Percentiles rank a stretch among this genome's conserved stretches.
phyloP scores from a whole-genome alignment of 345 rosid species.

The Gossypium herbaceum region DNA sequence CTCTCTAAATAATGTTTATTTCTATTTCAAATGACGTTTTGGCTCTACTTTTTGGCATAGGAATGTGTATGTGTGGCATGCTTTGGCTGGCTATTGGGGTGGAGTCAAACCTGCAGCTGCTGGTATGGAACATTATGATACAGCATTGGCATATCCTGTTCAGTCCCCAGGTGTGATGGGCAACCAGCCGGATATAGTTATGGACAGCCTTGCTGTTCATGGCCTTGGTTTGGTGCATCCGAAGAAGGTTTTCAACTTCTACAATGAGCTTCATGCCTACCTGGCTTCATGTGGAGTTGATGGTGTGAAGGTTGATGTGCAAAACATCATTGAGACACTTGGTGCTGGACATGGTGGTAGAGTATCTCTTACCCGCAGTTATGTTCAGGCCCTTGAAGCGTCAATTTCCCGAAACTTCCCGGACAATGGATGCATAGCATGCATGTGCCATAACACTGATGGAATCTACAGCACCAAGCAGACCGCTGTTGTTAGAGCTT shows the following conservation, averaged over 20 bases:
- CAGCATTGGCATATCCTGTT: conserved; percentile 81
- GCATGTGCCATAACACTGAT: conserved; percentile 98
- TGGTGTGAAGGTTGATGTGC: conserved; percentile 97
- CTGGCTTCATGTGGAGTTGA: conserved; percentile 92
- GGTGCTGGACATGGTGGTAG: conserved; percentile 97
- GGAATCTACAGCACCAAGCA: conserved; percentile 91
- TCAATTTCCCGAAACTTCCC: conserved; percentile 73
- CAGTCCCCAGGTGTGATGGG: conserved; percentile 84
- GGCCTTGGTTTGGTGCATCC: conserved; percentile 96
- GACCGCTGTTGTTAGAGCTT: conserved; percentile 89
- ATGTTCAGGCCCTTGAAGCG: conserved; percentile 84
- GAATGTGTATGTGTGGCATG: conserved; percentile 92
- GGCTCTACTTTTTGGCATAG: conserved; percentile 25
- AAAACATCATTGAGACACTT: conserved; percentile 89
- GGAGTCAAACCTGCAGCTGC: conserved; percentile 91
- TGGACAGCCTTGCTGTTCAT: conserved; percentile 84
- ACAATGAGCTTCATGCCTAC: conserved; percentile 93
- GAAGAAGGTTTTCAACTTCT: conserved; percentile 85
- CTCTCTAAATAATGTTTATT: background rate
- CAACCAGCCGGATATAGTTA: conserved; percentile 90
- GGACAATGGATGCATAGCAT: conserved; percentile 91
- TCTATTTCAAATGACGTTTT: background rate
- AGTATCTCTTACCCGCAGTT: conserved; percentile 88
- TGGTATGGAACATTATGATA: conserved; percentile 95
- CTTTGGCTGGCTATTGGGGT: conserved; percentile 98